A percentile compares a stretch with the other conserved stretches of the same genome.
Evolutionary conservation across 257 asterid genomes (phyloP).

Genomic region (Parsonsia alboflavescens): DNA sequence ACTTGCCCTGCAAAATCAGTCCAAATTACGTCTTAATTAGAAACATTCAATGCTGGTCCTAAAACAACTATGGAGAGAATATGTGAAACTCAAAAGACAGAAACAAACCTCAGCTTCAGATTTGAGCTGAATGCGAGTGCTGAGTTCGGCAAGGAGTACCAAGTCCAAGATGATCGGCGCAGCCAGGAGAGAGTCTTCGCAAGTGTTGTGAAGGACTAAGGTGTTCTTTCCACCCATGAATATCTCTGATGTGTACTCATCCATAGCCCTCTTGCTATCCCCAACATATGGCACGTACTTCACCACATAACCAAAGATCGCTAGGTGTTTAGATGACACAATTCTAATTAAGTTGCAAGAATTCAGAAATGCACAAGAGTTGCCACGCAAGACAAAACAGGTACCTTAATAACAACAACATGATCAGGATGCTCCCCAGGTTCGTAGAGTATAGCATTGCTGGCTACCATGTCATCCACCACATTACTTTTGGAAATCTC

Average conservation of each 20-base stretch:
- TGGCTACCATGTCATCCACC: conserved; percentile 98
- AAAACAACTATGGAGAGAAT: background rate
- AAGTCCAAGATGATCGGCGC: conserved; percentile 94
- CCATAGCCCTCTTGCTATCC: conserved; percentile 99
- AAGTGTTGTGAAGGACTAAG: conserved; percentile 85
- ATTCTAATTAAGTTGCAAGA: background rate
- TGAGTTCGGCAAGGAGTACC: conserved; percentile 95
- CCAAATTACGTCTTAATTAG: background rate
- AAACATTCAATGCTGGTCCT: background rate
- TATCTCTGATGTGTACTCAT: conserved; percentile 95
- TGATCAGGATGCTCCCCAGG: conserved; percentile 99
- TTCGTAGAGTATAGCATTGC: conserved; percentile 88
- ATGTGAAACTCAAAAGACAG: background rate
- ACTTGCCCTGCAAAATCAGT: conserved; percentile 55
- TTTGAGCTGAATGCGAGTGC: conserved; percentile 87
- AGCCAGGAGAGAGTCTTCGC: conserved; percentile 96
- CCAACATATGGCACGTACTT: conserved; percentile 97
- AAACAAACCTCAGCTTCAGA: conserved; percentile 62
- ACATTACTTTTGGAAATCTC: conserved; percentile 98
- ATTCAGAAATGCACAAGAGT: background rate
- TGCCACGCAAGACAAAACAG: background rate
- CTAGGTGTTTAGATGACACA: background rate
- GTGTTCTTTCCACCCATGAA: conserved; percentile 98
- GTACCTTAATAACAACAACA: conserved; percentile 92
- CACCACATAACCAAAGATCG: background rate